Conservation (phyloP, 257 asterid species). For the Solanum piurae region DNA sequence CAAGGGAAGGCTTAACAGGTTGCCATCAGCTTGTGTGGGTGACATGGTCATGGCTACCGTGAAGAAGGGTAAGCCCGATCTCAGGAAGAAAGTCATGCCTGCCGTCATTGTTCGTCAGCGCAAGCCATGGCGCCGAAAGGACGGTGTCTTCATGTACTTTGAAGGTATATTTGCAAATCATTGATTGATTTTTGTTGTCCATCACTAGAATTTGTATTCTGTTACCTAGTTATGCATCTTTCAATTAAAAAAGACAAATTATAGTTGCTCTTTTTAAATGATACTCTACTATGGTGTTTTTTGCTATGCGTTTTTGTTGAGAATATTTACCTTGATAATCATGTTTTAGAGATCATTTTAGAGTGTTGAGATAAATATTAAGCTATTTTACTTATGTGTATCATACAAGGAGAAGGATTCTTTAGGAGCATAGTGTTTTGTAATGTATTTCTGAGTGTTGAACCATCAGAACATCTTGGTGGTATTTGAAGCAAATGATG, state of each 20-base stretch:
- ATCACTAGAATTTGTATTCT: neutral
- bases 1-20: constrained; percentile 52
- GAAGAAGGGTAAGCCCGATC: constrained; percentile 66
- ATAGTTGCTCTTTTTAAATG: neutral
- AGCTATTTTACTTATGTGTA: neutral
- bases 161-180: constrained; percentile 22
- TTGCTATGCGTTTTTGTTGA: neutral
- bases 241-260: neutral
- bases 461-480: neutral
- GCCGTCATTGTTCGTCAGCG: constrained; percentile 71
- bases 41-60: constrained; percentile 78
- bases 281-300: neutral
- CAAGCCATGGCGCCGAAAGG: constrained; percentile 86
- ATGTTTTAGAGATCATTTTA: neutral
- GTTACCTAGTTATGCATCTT: neutral
- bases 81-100: constrained; percentile 72
- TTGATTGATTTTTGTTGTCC: neutral
- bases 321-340: neutral
- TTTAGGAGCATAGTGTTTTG: neutral
- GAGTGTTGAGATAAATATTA: neutral
- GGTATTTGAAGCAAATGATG: neutral
- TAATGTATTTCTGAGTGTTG: neutral
- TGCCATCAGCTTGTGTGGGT: constrained; percentile 64
- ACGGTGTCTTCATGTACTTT: constrained; percentile 64
- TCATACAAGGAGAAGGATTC: neutral